These are phyloP conservation scores for Metschnikowia koreensis DNA, from an alignment of 805 yeast species.

Conservation along the genomic window DNA sequence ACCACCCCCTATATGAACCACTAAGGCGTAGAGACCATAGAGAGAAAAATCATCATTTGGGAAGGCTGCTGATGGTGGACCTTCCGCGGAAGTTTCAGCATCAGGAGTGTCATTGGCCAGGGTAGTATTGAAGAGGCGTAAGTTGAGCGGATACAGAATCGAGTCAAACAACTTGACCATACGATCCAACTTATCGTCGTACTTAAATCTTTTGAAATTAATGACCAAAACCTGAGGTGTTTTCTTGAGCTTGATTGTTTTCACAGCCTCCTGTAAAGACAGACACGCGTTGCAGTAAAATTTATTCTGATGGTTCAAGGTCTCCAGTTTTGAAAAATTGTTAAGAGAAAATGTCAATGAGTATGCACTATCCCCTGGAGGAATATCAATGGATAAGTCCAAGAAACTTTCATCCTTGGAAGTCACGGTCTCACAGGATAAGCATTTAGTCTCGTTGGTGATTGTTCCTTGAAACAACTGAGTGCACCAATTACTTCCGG, in stretches of 20 bases:
- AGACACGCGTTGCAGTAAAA: slow-evolving; percentile 90
- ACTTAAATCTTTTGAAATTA: slow-evolving; percentile 90
- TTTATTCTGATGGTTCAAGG: slow-evolving; percentile 82
- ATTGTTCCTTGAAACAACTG: slow-evolving; percentile 79
- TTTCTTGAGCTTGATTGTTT: slow-evolving; percentile 74
- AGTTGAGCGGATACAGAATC: slow-evolving; percentile 71
- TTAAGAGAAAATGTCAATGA: slow-evolving; percentile 75
- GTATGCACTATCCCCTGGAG: slow-evolving; percentile 53
- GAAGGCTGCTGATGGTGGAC: neutral
- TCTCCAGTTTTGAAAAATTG: slow-evolving; percentile 82
- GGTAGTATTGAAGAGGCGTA: slow-evolving; percentile 70
- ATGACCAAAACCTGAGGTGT: slow-evolving; percentile 78
- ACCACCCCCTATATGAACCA: slow-evolving; percentile 95
- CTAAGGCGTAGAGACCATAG: slow-evolving; percentile 81
- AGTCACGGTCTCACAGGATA: slow-evolving; percentile 81
- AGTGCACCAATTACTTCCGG: slow-evolving; percentile 51
- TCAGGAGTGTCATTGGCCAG: neutral
- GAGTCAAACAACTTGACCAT: slow-evolving; percentile 86
- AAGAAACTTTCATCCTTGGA: slow-evolving; percentile 82
- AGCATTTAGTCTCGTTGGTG: slow-evolving; percentile 85
- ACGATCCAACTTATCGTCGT: slow-evolving; percentile 75
- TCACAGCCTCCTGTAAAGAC: slow-evolving; percentile 90
- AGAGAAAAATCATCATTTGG: slow-evolving; percentile 42
- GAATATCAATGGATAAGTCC: slow-evolving; percentile 83
- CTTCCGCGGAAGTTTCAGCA: slow-evolving; percentile 1